phyloP scores from a whole-genome alignment of 1,284 basidiomycete genomes.

The Megacollybia platyphylla region DNA sequence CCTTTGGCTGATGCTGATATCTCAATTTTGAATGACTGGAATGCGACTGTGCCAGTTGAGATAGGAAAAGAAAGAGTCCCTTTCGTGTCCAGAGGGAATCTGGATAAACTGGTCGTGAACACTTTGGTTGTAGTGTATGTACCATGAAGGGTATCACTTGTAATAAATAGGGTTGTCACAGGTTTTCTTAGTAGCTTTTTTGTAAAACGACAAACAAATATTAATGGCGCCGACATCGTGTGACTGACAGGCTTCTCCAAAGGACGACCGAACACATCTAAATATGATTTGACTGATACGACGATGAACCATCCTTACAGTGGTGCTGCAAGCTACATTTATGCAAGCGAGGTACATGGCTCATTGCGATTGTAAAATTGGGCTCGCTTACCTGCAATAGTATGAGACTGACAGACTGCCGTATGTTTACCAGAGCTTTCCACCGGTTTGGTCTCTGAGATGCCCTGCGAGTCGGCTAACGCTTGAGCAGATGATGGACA shows the following conservation, averaged over 20 bases:
- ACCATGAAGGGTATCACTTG: constrained; percentile 12
- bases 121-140: constrained; percentile 57
- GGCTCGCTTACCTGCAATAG: too few relatives aligned
- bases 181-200: too few relatives aligned
- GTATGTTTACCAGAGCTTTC: too few relatives aligned
- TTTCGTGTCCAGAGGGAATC: constrained; percentile 48
- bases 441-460: too few relatives aligned
- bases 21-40: constrained; percentile 44
- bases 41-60: constrained; percentile 19
- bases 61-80: constrained; percentile 58
- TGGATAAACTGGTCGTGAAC: constrained; percentile 66
- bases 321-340: constrained; percentile 7
- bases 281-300: background rate
- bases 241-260: too few relatives aligned
- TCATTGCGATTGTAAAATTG: background rate
- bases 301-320: constrained; percentile 8
- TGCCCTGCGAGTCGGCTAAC: too few relatives aligned
- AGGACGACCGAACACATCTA: background rate
- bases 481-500: too few relatives aligned
- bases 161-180: background rate
- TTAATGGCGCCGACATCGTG: too few relatives aligned
- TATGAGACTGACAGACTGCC: too few relatives aligned
- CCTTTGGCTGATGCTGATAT: constrained; percentile 51
- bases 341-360: constrained; percentile 2
- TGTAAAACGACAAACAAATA: too few relatives aligned